These are phyloP conservation scores for Antrodiella citrinella DNA, from an alignment of 768 basidiomycete species.

Conservation along the genomic window DNA sequence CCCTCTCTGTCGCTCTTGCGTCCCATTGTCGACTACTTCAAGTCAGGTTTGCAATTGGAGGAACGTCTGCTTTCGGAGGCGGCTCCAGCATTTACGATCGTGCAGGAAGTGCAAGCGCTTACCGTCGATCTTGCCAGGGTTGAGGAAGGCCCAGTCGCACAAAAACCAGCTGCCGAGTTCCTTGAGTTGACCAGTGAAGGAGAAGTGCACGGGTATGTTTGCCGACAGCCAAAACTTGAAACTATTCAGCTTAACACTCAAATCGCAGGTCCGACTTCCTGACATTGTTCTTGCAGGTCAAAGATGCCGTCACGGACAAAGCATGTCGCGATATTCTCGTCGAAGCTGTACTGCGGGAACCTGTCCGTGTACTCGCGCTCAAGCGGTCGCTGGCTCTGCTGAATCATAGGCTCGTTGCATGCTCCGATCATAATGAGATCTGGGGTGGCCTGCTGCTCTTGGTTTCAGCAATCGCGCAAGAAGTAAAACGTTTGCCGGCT, in stretches of 20 bases:
- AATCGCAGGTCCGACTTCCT: neutral
- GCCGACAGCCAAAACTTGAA: too few species aligned
- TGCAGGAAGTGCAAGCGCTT: conserved; percentile 26
- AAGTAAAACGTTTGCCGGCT: too few species aligned
- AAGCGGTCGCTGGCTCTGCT: conserved; percentile 32
- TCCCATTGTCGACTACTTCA: conserved; percentile 8
- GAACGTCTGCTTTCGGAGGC: conserved; percentile 26
- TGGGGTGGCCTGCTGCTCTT: conserved; percentile 4
- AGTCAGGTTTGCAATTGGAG: conserved; percentile 26
- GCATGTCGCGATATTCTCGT: too few species aligned
- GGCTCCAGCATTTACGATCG: conserved; percentile 26
- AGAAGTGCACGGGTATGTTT: too few species aligned
- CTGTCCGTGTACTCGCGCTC: conserved; percentile 19
- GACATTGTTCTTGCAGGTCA: conserved; percentile 27
- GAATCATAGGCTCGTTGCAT: conserved; percentile 25
- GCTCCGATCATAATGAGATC: neutral
- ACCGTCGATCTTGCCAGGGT: neutral
- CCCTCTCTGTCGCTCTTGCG: conserved; percentile 33
- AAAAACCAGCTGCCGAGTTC: neutral
- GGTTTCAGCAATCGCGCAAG: conserved; percentile 3
- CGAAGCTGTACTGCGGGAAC: too few species aligned
- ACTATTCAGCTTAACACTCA: too few species aligned
- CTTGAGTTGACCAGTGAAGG: too few species aligned
- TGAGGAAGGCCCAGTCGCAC: neutral
- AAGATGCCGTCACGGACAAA: conserved; percentile 15